A percentile compares a stretch with the other conserved stretches of the same genome.
These are phyloP conservation scores for Gastrolobium villosum DNA, from an alignment of 306 rosid species.

Conservation along the genomic window DNA sequence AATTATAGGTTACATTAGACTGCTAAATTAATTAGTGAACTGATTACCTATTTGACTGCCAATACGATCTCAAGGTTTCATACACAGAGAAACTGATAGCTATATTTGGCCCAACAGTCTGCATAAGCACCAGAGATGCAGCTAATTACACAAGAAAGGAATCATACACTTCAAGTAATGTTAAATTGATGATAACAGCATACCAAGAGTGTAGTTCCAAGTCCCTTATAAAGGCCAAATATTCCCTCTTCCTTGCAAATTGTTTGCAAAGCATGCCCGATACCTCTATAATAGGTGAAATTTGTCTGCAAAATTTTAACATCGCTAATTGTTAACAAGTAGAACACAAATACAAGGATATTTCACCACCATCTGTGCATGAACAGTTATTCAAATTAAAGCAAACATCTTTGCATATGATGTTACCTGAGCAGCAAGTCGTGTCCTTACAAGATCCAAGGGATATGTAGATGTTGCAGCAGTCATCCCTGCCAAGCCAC, in stretches of 20 bases:
- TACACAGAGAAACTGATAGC: constrained; percentile 97
- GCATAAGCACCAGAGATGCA: constrained; percentile 46
- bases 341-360: constrained; percentile 14
- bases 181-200: constrained; percentile 43
- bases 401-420: constrained; percentile 14
- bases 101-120: constrained; percentile 97
- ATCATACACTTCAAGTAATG: constrained; percentile 18
- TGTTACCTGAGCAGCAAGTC: constrained; percentile 96
- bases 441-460: constrained; percentile 96
- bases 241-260: constrained; percentile 89
- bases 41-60: constrained; percentile 81
- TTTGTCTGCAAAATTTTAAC: constrained; percentile 75
- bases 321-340: constrained; percentile 29
- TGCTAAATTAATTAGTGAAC: constrained; percentile 36
- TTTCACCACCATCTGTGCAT: not conserved
- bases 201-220: constrained; percentile 98
- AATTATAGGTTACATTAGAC: constrained; percentile 20
- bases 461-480: constrained; percentile 95
- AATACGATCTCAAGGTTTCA: constrained; percentile 83
- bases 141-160: constrained; percentile 42
- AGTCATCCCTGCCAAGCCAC: constrained; percentile 96
- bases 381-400: constrained; percentile 11
- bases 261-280: constrained; percentile 81
- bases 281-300: constrained; percentile 79
- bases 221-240: constrained; percentile 92